Percentiles rank a stretch among this genome's conserved stretches.
These are phyloP conservation scores for Gomphus bonarii DNA, from an alignment of 1,284 basidiomycete species.

Conservation along the genomic window DNA sequence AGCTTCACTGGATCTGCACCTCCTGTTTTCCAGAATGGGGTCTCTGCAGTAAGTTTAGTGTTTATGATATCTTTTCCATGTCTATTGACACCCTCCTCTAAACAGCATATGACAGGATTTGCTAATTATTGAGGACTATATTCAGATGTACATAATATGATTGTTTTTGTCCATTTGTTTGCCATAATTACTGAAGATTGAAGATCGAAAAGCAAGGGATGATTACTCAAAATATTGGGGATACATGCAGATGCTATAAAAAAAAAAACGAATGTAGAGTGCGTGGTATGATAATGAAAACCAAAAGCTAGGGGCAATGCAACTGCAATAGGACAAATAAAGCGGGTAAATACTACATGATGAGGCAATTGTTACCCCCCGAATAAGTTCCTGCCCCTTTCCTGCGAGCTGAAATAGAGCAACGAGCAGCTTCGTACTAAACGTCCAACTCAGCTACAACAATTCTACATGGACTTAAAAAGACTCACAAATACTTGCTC, in stretches of 20 bases:
- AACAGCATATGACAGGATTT: slow-evolving; percentile 7
- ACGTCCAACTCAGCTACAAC: neutral
- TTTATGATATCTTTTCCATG: neutral
- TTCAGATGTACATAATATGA: neutral
- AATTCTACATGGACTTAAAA: neutral
- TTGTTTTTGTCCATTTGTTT: neutral
- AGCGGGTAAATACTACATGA: slow-evolving; percentile 5
- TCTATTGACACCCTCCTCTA: neutral
- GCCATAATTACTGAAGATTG: neutral
- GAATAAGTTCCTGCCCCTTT: slow-evolving; percentile 2
- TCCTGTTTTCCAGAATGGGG: slow-evolving; percentile 8
- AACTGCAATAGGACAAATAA: neutral
- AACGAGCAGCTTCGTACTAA: slow-evolving; percentile 9
- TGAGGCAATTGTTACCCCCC: neutral
- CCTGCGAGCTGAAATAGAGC: slow-evolving; percentile 5
- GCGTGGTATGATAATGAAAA: slow-evolving; percentile 1
- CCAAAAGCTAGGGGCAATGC: neutral
- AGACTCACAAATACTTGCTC: slow-evolving; percentile 62
- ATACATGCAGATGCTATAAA: neutral
- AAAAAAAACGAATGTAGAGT: slow-evolving; percentile 2
- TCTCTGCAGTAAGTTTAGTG: neutral
- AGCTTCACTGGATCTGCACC: slow-evolving; percentile 7
- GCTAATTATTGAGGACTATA: slow-evolving; percentile 1
- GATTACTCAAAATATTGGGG: neutral
- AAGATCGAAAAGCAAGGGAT: neutral